phyloP scores from a whole-genome alignment of 768 basidiomycete species.

The Boletus huronensis region DNA sequence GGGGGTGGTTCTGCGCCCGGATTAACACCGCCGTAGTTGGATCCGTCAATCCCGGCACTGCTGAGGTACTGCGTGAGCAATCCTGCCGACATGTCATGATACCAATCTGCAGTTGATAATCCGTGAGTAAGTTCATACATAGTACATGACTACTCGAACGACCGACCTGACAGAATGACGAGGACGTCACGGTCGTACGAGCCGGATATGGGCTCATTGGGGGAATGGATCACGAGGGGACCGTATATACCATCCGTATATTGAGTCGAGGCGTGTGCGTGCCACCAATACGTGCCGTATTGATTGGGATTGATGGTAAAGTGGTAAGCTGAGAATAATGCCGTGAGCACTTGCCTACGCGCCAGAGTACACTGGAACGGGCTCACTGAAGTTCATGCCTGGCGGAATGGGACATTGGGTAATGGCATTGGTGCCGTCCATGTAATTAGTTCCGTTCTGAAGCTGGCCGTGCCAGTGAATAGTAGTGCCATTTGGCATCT shows the following conservation, averaged over 20 bases:
- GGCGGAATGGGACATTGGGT: slow-evolving; percentile 56
- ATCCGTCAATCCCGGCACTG: slow-evolving; percentile 21
- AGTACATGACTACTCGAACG: not conserved
- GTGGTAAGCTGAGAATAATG: slow-evolving; percentile 25
- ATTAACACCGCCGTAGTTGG: slow-evolving; percentile 31
- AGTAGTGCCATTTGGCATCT: slow-evolving; percentile 30
- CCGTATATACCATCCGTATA: slow-evolving; percentile 52
- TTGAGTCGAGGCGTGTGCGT: slow-evolving; percentile 37
- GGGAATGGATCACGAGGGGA: slow-evolving; percentile 44
- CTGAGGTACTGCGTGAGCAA: slow-evolving; percentile 32
- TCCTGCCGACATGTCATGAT: slow-evolving; percentile 30
- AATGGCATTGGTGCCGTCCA: slow-evolving; percentile 45
- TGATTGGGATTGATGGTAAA: slow-evolving; percentile 41
- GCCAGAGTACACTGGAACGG: not conserved
- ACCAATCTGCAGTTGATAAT: slow-evolving; percentile 28
- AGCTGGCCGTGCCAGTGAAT: slow-evolving; percentile 37
- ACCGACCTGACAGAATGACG: slow-evolving; percentile 35
- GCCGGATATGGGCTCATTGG: slow-evolving; percentile 29
- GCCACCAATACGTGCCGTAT: slow-evolving; percentile 50
- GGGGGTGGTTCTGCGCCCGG: slow-evolving; percentile 37
- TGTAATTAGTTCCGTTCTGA: slow-evolving; percentile 46
- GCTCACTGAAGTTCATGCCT: slow-evolving; percentile 39
- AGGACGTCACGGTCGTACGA: slow-evolving; percentile 40
- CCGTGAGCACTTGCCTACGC: not conserved
- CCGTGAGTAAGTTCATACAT: not conserved